A percentile compares a stretch with the other conserved stretches of the same genome.
These are phyloP conservation scores for Boletus sp. DNA, from an alignment of 768 basidiomycete species.

Conservation along the genomic window DNA sequence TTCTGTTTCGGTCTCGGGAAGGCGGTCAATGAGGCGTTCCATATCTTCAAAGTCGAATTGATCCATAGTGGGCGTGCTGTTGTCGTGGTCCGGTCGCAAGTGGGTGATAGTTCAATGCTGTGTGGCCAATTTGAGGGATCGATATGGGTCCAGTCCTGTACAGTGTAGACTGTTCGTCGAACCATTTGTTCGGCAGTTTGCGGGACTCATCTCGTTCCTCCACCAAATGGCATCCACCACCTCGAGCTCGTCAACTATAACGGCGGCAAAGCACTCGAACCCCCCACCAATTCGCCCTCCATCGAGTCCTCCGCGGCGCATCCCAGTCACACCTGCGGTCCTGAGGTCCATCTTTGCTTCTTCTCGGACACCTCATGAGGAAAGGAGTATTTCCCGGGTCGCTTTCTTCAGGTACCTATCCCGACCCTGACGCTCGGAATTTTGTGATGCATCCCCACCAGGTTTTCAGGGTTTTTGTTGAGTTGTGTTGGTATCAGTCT, in stretches of 20 bases:
- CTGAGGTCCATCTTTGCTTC: conserved; percentile 84
- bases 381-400: conserved; percentile 77
- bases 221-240: conserved; percentile 34
- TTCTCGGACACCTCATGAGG: conserved; percentile 75
- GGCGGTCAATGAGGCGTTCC: conserved; percentile 56
- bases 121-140: background rate
- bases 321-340: conserved; percentile 81
- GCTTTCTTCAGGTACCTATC: conserved; percentile 75
- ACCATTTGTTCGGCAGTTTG: conserved; percentile 21
- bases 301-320: conserved; percentile 52
- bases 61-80: conserved; percentile 21
- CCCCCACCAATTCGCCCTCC: conserved; percentile 35
- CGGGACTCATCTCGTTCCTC: conserved; percentile 3
- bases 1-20: conserved; percentile 57
- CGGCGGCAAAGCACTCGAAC: conserved; percentile 34
- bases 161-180: no score
- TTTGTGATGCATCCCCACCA: conserved; percentile 25
- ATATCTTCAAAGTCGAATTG: conserved; percentile 42
- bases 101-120: background rate
- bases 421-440: background rate
- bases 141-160: no score
- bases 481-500: conserved; percentile 81
- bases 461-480: conserved; percentile 78
- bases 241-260: conserved; percentile 51
- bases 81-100: background rate